These are phyloP conservation scores for Corrigiola litoralis DNA, from an alignment of 179 eudicot genomes.

Conservation along the genomic window DNA sequence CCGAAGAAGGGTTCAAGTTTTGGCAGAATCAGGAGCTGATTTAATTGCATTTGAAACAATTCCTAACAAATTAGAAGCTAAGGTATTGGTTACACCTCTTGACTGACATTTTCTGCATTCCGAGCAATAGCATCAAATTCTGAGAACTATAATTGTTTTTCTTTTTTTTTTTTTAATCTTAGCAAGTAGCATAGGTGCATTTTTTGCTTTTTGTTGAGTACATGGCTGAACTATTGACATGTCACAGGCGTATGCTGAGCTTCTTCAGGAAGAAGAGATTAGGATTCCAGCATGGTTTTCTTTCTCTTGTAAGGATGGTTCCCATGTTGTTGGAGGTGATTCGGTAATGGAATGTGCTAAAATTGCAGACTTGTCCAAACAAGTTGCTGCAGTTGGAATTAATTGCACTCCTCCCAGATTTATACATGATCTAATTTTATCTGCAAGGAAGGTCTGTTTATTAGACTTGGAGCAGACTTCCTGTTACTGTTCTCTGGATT, in stretches of 20 bases:
- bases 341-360: conserved; percentile 57
- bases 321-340: conserved; percentile 75
- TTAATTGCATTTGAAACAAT: conserved; percentile 81
- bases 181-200: neutral
- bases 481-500: neutral
- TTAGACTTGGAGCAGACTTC: neutral
- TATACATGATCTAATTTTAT: conserved; percentile 57
- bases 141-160: too few species aligned
- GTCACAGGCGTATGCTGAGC: conserved; percentile 63
- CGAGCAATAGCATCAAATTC: too few species aligned
- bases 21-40: conserved; percentile 73
- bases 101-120: neutral
- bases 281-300: conserved; percentile 75
- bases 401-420: conserved; percentile 92
- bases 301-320: conserved; percentile 80
- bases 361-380: conserved; percentile 57
- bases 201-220: neutral
- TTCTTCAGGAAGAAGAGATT: conserved; percentile 62
- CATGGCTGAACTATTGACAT: neutral
- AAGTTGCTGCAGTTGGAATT: conserved; percentile 78
- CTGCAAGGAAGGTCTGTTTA: conserved; percentile 55
- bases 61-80: conserved; percentile 78
- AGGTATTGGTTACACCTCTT: conserved; percentile 36
- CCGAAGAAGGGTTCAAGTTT: conserved; percentile 66
- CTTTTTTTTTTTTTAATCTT: too few species aligned